Conservation (phyloP, 2,329 filamentous ascomycete species). For the Thermothelomyces thermophilus region DNA sequence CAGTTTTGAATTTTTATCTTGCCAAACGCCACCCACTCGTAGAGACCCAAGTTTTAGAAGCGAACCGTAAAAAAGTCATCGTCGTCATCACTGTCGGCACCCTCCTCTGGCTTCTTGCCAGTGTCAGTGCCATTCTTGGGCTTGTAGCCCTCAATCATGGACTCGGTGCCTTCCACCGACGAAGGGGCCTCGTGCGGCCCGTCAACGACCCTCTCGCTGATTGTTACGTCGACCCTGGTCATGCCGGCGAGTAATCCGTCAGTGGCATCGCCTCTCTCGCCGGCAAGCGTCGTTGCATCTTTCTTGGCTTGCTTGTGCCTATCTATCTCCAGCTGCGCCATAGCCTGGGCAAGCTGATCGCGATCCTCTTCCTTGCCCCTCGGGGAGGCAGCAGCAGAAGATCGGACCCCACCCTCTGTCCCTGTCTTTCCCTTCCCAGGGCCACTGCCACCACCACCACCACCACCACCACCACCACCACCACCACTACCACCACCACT, state of each 20-base stretch:
- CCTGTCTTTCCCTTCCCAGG: background rate
- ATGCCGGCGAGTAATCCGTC: slow-evolving; percentile 21
- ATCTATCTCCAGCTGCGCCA: slow-evolving; percentile 16
- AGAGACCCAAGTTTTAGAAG: slow-evolving; percentile 6
- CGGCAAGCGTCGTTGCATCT: slow-evolving; percentile 13
- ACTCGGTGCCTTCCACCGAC: slow-evolving; percentile 34
- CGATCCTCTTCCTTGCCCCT: background rate
- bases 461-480: too few relatives aligned
- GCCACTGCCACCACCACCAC: too few relatives aligned
- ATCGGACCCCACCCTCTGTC: background rate
- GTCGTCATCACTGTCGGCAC: slow-evolving; percentile 16
- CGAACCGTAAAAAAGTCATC: slow-evolving; percentile 16
- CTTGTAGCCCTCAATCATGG: slow-evolving; percentile 47
- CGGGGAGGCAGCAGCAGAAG: background rate
- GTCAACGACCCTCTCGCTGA: slow-evolving; percentile 45
- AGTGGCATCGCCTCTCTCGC: slow-evolving; percentile 28
- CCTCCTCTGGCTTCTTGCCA: slow-evolving; percentile 12
- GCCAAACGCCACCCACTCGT: background rate
- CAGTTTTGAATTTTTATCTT: background rate
- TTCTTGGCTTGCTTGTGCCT: slow-evolving; percentile 10
- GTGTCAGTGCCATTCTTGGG: slow-evolving; percentile 31
- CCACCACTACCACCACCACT: too few relatives aligned
- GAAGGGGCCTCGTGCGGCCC: slow-evolving; percentile 35
- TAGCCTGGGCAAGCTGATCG: slow-evolving; percentile 9
- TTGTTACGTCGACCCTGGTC: slow-evolving; percentile 38